Evolutionary conservation across 2,329 filamentous ascomycete genomes (phyloP).

Genomic region (Colletotrichum sp.): DNA sequence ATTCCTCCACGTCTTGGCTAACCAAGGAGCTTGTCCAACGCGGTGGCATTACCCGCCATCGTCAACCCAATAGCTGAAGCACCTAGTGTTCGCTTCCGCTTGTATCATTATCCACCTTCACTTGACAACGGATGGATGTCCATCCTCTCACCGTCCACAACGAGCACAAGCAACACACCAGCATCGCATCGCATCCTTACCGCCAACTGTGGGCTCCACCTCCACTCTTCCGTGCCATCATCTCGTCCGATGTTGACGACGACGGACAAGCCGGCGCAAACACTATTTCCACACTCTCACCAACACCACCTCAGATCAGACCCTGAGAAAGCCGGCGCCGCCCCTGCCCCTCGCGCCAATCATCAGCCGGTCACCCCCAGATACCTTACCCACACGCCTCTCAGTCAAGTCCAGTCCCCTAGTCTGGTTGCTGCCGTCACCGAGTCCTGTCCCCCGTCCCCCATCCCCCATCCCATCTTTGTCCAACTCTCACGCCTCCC

Average conservation of each 20-base stretch:
- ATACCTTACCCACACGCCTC: slow-evolving; percentile 19
- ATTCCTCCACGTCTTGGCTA: background rate
- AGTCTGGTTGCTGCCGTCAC: background rate
- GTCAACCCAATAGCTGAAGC: background rate
- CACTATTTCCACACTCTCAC: slow-evolving; percentile 10
- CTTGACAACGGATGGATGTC: background rate
- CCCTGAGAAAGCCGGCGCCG: background rate
- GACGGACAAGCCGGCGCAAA: background rate
- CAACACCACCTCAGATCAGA: background rate
- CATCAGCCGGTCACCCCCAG: slow-evolving; percentile 7
- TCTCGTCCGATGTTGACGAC: background rate
- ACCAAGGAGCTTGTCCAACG: background rate
- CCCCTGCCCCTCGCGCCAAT: background rate
- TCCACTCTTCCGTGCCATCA: background rate
- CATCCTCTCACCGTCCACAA: background rate
- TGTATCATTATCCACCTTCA: background rate
- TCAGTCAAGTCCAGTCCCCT: background rate
- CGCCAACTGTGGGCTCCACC: background rate
- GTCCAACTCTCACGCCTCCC: background rate
- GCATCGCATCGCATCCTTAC: background rate
- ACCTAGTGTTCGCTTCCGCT: background rate
- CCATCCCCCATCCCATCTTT: background rate
- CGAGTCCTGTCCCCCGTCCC: background rate
- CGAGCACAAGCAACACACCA: background rate
- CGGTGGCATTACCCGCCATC: background rate